These are phyloP conservation scores for Xylaria sp. DNA, from an alignment of 2,329 filamentous ascomycete genomes.

Conservation along the genomic window DNA sequence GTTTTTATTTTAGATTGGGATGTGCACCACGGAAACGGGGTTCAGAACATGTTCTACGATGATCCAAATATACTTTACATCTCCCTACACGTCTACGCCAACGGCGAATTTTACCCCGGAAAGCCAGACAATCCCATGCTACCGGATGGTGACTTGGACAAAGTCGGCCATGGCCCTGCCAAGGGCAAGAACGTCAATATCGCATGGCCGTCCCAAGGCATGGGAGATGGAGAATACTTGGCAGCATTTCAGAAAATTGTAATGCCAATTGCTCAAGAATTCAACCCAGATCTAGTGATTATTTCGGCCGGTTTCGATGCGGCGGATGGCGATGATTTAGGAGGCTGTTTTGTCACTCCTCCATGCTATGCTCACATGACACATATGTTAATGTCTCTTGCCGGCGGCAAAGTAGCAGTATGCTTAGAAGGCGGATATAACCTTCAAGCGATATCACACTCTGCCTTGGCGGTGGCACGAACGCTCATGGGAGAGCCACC, in stretches of 20 bases:
- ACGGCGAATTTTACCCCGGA: constrained; percentile 86
- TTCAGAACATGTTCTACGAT: constrained; percentile 95
- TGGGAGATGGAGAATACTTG: constrained; percentile 97
- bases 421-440: constrained; percentile 98
- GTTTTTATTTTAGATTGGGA: constrained; percentile 95
- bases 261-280: constrained; percentile 95
- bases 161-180: constrained; percentile 65
- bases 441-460: constrained; percentile 88
- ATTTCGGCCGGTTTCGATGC: constrained; percentile 97
- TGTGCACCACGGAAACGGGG: constrained; percentile 85
- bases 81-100: constrained; percentile 87
- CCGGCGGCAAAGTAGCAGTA: constrained; percentile 87
- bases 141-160: constrained; percentile 69
- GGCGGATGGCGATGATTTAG: constrained; percentile 90
- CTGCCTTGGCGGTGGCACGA: constrained; percentile 87
- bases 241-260: constrained; percentile 95
- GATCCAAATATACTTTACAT: constrained; percentile 97
- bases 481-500: constrained; percentile 97
- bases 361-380: constrained; percentile 98
- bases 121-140: constrained; percentile 65
- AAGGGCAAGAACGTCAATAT: constrained; percentile 74
- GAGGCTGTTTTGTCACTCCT: constrained; percentile 91
- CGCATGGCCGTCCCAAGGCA: constrained; percentile 74
- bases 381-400: constrained; percentile 97
- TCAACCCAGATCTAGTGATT: constrained; percentile 92